These are phyloP conservation scores for Linderniella brevidens DNA, from an alignment of 257 asterid species.

Conservation along the genomic window DNA sequence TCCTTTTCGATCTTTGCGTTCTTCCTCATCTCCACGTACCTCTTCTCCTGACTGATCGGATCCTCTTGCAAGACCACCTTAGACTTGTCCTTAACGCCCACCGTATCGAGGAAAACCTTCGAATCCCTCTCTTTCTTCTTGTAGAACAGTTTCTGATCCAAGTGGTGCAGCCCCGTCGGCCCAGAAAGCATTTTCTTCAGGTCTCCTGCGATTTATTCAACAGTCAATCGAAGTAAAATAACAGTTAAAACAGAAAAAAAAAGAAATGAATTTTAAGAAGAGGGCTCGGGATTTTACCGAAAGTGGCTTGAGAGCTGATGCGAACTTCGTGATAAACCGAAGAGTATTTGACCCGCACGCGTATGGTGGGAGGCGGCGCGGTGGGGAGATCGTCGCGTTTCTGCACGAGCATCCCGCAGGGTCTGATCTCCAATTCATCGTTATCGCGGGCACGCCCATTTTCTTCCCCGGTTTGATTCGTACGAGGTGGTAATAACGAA, in stretches of 20 bases:
- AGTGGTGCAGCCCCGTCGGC: conserved; percentile 29
- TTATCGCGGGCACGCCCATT: conserved; percentile 17
- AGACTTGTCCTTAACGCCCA: conserved; percentile 48
- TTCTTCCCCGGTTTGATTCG: too few species aligned
- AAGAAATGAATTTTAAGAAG: conserved; percentile 57
- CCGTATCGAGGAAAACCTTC: conserved; percentile 38
- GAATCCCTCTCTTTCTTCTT: conserved; percentile 53
- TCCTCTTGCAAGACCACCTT: conserved; percentile 36
- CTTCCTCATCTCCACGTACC: conserved; percentile 24
- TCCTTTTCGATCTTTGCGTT: conserved; percentile 36
- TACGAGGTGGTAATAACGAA: too few species aligned
- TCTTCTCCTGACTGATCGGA: conserved; percentile 26
- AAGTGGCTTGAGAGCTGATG: conserved; percentile 44
- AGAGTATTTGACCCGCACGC: conserved; percentile 44
- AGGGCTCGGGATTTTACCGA: too few species aligned
- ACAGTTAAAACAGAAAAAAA: conserved; percentile 78
- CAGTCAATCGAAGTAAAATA: conserved; percentile 52
- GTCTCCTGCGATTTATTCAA: too few species aligned
- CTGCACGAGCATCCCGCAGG: conserved; percentile 68
- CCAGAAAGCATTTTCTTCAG: conserved; percentile 46
- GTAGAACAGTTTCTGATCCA: conserved; percentile 42
- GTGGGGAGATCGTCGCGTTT: conserved; percentile 26
- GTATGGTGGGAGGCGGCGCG: conserved; percentile 15
- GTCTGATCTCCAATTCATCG: conserved; percentile 34
- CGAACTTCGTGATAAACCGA: conserved; percentile 34